Base-by-base conservation (phyloP, 2,329 filamentous ascomycete species). In the Peltaster fructicola region DNA sequence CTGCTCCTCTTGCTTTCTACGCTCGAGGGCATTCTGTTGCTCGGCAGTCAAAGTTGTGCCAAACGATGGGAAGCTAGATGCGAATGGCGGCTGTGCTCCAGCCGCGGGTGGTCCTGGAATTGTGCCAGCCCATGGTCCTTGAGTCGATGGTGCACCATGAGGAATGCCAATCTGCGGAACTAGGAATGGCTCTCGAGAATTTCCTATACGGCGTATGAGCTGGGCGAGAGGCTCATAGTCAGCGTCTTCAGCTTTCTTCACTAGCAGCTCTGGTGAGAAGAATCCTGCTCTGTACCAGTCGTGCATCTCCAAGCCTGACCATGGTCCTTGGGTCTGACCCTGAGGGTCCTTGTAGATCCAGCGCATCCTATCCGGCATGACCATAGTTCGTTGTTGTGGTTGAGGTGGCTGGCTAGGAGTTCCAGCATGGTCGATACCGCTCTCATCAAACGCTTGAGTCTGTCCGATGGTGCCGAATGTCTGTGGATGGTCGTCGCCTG, bases 231-330 rank as follows among this genome's bases (percentile, higher is more conserved):
- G 88, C 50, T 98, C 88, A 41, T 93, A 98, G 24, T 98, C 85
- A 0, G 65, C 61, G 43, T 98, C 88, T 47, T 98, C 88, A 4
- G 85, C 62, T 48, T 92, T 92, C 57, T 90, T 93, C 15, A 98
- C 88, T 20, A 90, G 70, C 11, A 98, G 62, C 40, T 98, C 85
- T 0, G 85, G 74, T 0, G 81, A 91, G 53, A 98, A 98, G 56
- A 95, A 98, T 22, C 85, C 84, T 17, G 84, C 85, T 50, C 95
- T 95, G 56, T 95, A 98, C 88, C 88, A 98, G 42, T 98, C 90
- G 39, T 98, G 90, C 88, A 98, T 98, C 52, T 98, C 88, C 24
- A 98, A 58, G 1, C 88, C 88, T 18, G 82, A 93, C 54, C 88
- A 98, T 0, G 88, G 88, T 0, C 88, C 88, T 47, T 98, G 88